Evolutionary conservation across 129 eudicot genomes (phyloP), one percentile per base, ranked within the genome.

Genomic region (Calendula officinalis): DNA sequence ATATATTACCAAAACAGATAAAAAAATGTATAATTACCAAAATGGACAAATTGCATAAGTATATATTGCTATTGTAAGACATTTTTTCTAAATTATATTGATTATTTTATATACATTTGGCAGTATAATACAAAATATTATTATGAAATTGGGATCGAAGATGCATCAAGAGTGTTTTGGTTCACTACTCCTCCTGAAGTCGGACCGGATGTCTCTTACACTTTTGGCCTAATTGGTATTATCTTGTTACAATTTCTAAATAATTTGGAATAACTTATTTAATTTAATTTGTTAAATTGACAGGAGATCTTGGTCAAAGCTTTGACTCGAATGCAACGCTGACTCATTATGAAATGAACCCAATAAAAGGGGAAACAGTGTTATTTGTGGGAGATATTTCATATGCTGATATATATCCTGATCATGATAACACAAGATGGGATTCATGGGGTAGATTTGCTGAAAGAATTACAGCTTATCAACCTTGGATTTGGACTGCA

Each of bases 161-260:
- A 77, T 22, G 55, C 85, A 35, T 51, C 89, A 27, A 70, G 96
- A 58, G 77, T 68, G 30, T 92, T 88, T 75, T 92, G 89, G 96
- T 88, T 92, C 79, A 54, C 49, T 0, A 83, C 99, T 14, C 96
- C 99, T 48, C 99, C 99, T 14, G 71, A 79, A 78, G 85, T 75
- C 67, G 99, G 96, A 15, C 99, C 96, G 3, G 95, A 92, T 75
- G 88, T 74, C 10, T 87, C 89, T 0, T 92, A 88, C 66, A 85
- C 95, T 39, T 92, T 92, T 40, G 99, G 99, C 40, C 87, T 88
- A 49, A 88, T 88, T 57, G 95, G 99, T 92, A 73, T 48, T 5
- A 3, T 62, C 17, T 54, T 38, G 7, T 42, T 54, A 13, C 44
- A 37, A 0, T 40, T 50, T 32, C 9, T 61, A 6, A 61, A 70